Conservation (phyloP, 768 basidiomycete genomes). For the Leccinum rimulosum region DNA sequence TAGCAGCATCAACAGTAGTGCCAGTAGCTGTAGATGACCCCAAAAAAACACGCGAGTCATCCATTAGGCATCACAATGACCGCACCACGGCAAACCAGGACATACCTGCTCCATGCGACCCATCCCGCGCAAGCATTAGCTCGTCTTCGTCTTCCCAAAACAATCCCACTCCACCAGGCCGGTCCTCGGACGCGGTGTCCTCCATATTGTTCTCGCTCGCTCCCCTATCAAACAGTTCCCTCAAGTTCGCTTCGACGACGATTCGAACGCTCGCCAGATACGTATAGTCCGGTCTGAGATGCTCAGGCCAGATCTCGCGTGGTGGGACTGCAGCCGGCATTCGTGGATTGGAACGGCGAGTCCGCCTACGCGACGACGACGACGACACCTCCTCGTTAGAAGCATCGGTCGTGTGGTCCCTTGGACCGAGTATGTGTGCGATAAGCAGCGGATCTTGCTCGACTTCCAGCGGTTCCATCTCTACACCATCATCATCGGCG, state of each 20-base stretch:
- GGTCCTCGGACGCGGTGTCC: not conserved
- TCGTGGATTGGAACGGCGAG: slow-evolving; percentile 19
- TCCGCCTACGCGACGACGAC: slow-evolving; percentile 14
- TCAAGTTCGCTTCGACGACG: slow-evolving; percentile 51
- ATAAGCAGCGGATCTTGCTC: slow-evolving; percentile 13
- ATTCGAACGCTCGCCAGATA: slow-evolving; percentile 51
- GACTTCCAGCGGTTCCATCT: slow-evolving; percentile 5
- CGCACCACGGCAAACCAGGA: no score
- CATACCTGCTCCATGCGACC: slow-evolving; percentile 6
- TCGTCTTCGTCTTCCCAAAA: slow-evolving; percentile 31
- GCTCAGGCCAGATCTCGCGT: slow-evolving; percentile 22
- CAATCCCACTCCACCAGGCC: slow-evolving; percentile 13
- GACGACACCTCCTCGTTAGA: not conserved
- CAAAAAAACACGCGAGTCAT: not conserved
- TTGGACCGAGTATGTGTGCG: slow-evolving; percentile 6
- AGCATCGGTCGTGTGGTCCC: not conserved
- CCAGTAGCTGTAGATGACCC: not conserved
- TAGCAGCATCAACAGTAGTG: not conserved
- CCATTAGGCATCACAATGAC: no score
- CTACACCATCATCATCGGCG: not conserved
- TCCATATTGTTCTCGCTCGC: not conserved
- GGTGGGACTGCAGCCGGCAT: slow-evolving; percentile 15
- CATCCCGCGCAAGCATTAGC: slow-evolving; percentile 1
- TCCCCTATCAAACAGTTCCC: slow-evolving; percentile 31
- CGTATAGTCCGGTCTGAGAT: slow-evolving; percentile 47